A percentile compares a stretch with the other conserved stretches of the same genome.
phyloP scores from a whole-genome alignment of 2,329 filamentous ascomycete species.

The Ophiostoma piceae region DNA sequence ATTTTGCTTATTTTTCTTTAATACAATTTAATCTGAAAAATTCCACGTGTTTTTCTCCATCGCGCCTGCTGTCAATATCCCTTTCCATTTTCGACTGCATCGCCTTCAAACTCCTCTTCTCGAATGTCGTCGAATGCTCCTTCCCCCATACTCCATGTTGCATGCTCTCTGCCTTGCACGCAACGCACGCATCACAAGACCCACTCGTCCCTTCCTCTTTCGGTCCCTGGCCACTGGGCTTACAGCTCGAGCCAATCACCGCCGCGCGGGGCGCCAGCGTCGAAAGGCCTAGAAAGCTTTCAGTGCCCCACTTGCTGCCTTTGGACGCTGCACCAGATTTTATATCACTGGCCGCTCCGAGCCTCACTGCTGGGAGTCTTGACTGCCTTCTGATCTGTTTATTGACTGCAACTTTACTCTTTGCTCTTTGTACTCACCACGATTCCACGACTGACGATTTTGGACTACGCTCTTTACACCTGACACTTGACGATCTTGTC shows the following conservation, averaged over 20 bases:
- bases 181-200: not conserved
- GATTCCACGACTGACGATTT: slow-evolving; percentile 4
- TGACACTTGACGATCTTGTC: not conserved
- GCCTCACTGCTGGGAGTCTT: not conserved
- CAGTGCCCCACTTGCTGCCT: slow-evolving; percentile 22
- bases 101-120: not conserved
- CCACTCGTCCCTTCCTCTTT: slow-evolving; percentile 4
- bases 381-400: not conserved
- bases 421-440: not conserved
- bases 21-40: not conserved
- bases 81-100: not conserved
- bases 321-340: slow-evolving; percentile 15
- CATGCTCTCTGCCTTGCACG: slow-evolving; percentile 1
- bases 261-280: slow-evolving; percentile 19
- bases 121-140: slow-evolving; percentile 13
- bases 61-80: not conserved
- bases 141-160: not conserved
- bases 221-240: not conserved
- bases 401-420: not conserved
- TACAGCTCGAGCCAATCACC: slow-evolving; percentile 24
- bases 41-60: not conserved
- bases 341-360: slow-evolving; percentile 1
- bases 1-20: not conserved
- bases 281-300: slow-evolving; percentile 31
- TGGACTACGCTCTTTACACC: slow-evolving; percentile 5